phyloP scores from a whole-genome alignment of 441 rosid species.

The Adansonia grandidieri region DNA sequence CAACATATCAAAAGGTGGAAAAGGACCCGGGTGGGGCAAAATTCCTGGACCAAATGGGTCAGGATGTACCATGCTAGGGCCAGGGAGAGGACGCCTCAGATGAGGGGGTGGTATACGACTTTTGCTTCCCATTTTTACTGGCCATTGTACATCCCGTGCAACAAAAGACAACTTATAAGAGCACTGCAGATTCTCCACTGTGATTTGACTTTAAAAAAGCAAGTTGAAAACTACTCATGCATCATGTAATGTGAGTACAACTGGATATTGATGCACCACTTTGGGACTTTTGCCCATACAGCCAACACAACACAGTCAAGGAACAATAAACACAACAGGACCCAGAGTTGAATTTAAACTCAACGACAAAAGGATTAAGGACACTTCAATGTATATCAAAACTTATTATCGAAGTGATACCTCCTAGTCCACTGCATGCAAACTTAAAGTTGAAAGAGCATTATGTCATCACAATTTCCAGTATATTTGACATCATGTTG shows the following conservation, averaged over 20 bases:
- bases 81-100: constrained; percentile 67
- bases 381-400: not conserved
- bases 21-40: constrained; percentile 52
- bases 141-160: constrained; percentile 29
- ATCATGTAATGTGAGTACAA: not conserved
- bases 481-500: not conserved
- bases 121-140: constrained; percentile 71
- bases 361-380: not conserved
- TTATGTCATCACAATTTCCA: not conserved
- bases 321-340: not conserved
- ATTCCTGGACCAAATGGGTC: constrained; percentile 62
- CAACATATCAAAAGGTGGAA: constrained; percentile 67
- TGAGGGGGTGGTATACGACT: constrained; percentile 76
- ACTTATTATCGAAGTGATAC: not conserved
- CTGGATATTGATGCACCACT: constrained; percentile 6
- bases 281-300: not conserved
- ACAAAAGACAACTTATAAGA: constrained; percentile 12
- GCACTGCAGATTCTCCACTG: not conserved
- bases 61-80: constrained; percentile 55
- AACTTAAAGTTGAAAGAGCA: not conserved
- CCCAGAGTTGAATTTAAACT: not conserved
- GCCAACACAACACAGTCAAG: not conserved
- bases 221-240: not conserved
- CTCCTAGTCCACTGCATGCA: not conserved
- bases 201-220: not conserved